These are phyloP conservation scores for Pichia nanzhaoensis DNA, from an alignment of 805 yeast genomes.

Conservation along the genomic window DNA sequence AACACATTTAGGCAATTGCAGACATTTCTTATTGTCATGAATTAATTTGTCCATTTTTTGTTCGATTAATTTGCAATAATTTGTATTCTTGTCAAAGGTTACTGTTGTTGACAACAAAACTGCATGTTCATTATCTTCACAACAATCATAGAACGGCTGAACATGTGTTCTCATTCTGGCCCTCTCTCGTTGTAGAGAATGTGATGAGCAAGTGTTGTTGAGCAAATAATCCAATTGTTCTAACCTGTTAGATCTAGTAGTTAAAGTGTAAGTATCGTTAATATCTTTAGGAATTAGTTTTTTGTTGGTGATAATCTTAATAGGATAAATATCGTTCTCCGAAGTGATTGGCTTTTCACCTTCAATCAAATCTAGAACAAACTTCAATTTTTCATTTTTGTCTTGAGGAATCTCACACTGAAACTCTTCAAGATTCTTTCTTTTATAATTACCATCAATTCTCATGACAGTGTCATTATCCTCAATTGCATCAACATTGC, in stretches of 20 bases:
- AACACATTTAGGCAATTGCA: slow-evolving; percentile 27
- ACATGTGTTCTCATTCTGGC: slow-evolving; percentile 33
- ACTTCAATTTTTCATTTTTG: slow-evolving; percentile 15
- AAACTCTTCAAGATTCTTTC: slow-evolving; percentile 1
- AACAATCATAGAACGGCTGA: slow-evolving; percentile 44
- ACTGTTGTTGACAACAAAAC: slow-evolving; percentile 19
- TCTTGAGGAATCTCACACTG: slow-evolving; percentile 16
- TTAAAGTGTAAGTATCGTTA: slow-evolving; percentile 26
- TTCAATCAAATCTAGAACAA: slow-evolving; percentile 20
- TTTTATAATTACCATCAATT: not conserved
- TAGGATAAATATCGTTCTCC: slow-evolving; percentile 22
- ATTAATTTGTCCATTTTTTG: slow-evolving; percentile 18
- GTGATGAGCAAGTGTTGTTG: slow-evolving; percentile 31
- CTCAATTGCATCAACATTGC: not conserved
- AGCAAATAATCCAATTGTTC: slow-evolving; percentile 24
- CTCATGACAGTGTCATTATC: not conserved
- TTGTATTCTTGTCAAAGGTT: slow-evolving; percentile 21
- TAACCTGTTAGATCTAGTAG: slow-evolving; percentile 22
- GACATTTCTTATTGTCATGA: slow-evolving; percentile 6
- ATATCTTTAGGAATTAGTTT: slow-evolving; percentile 19
- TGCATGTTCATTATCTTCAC: slow-evolving; percentile 37
- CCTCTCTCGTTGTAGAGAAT: slow-evolving; percentile 34
- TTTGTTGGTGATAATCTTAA: slow-evolving; percentile 16
- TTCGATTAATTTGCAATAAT: slow-evolving; percentile 25
- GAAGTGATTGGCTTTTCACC: slow-evolving; percentile 12